These are phyloP conservation scores for Bertia moriformis DNA, from an alignment of 2,329 filamentous ascomycete genomes.

Conservation along the genomic window DNA sequence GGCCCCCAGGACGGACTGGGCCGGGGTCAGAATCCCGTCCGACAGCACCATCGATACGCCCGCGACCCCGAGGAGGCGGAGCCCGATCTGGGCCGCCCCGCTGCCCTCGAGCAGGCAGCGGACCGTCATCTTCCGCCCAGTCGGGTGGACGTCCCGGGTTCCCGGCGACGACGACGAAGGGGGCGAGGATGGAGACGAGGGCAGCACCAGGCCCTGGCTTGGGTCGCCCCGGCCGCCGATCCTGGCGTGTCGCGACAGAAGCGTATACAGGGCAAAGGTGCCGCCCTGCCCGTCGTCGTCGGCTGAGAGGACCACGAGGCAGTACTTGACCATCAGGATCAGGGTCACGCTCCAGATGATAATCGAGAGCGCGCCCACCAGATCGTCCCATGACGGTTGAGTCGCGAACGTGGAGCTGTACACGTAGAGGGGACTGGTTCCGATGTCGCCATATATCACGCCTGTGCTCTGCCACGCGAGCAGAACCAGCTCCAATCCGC, in stretches of 20 bases:
- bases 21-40: conserved; percentile 53
- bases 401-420: conserved; percentile 52
- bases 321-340: conserved; percentile 58
- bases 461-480: conserved; percentile 51
- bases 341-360: conserved; percentile 57
- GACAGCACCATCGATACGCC: background rate
- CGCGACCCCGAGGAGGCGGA: too few relatives aligned
- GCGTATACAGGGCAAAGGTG: conserved; percentile 52
- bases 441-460: conserved; percentile 59
- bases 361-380: conserved; percentile 51
- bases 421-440: conserved; percentile 54
- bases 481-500: conserved; percentile 14
- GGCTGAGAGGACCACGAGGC: conserved; percentile 48
- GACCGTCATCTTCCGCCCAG: too few relatives aligned
- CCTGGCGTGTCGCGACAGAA: conserved; percentile 47
- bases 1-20: conserved; percentile 56
- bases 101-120: too few relatives aligned
- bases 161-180: conserved; percentile 53
- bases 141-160: too few relatives aligned
- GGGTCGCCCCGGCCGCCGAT: too few relatives aligned
- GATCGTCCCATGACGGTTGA: conserved; percentile 37
- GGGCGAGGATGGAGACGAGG: conserved; percentile 49
- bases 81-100: too few relatives aligned
- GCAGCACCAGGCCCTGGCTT: too few relatives aligned
- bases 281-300: conserved; percentile 61